phyloP scores from a whole-genome alignment of 2,329 filamentous ascomycete species.

The Fonsecaea nubica region DNA sequence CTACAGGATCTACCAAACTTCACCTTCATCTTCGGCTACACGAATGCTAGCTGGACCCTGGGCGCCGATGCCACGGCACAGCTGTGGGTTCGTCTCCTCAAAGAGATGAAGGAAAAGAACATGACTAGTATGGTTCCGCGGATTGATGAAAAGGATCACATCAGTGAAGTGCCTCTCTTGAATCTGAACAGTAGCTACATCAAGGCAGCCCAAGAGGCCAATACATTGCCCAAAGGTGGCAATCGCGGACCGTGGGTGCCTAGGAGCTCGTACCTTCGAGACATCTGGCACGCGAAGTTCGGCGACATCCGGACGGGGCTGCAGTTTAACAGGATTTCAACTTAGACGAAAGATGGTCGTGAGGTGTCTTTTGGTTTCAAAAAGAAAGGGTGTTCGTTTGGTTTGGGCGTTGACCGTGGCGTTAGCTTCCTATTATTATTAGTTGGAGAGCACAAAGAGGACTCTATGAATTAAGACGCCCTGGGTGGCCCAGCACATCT shows the following conservation, averaged over 20 bases:
- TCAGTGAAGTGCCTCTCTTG: constrained; percentile 41
- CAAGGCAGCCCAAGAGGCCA: constrained; percentile 42
- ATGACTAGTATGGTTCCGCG: constrained; percentile 33
- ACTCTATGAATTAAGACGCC: neutral
- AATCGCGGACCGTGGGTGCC: constrained; percentile 51
- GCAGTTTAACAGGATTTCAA: constrained; percentile 35
- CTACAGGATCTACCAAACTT: constrained; percentile 54
- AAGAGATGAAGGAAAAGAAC: constrained; percentile 34
- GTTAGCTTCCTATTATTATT: neutral
- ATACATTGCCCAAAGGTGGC: constrained; percentile 47
- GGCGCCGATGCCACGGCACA: constrained; percentile 53
- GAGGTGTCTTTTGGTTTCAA: neutral
- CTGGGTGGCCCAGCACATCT: no score
- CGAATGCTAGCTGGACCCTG: constrained; percentile 54
- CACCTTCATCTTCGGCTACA: constrained; percentile 52
- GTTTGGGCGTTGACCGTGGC: neutral
- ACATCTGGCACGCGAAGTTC: constrained; percentile 49
- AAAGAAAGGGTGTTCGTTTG: no score
- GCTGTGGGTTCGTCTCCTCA: constrained; percentile 48
- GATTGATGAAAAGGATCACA: constrained; percentile 23
- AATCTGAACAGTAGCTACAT: constrained; percentile 53
- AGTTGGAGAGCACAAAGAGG: neutral
- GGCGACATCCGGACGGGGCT: constrained; percentile 40
- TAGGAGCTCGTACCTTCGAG: constrained; percentile 48
- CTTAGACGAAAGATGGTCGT: constrained; percentile 8